Conservation (phyloP, 208 protist species). For the Acanthamoeba healyi region DNA sequence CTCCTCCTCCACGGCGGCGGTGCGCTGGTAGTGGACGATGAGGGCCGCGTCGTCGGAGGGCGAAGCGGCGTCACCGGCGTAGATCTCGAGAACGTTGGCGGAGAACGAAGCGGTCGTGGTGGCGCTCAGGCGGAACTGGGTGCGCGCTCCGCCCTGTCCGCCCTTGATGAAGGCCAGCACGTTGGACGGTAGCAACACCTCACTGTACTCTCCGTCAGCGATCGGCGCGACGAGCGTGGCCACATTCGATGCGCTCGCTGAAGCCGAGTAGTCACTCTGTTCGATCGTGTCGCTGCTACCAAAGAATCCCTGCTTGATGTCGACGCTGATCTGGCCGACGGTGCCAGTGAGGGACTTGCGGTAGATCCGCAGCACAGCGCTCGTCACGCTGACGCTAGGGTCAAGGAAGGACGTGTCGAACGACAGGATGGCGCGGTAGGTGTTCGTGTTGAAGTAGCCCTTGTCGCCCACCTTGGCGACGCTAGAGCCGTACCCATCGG, state of each 20-base stretch:
- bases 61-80: constrained; percentile 6
- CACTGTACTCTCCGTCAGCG: constrained; percentile 29
- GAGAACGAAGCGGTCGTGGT: constrained; percentile 14
- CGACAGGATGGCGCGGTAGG: constrained; percentile 40
- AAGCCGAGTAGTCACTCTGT: constrained; percentile 11
- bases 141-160: not conserved
- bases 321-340: not conserved
- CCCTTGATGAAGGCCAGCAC: not conserved
- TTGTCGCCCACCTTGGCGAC: constrained; percentile 41
- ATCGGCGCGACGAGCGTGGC: not conserved
- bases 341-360: constrained; percentile 37
- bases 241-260: not conserved
- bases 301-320: constrained; percentile 63
- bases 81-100: not conserved
- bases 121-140: constrained; percentile 44
- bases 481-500: constrained; percentile 28
- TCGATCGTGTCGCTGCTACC: not conserved
- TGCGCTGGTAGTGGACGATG: constrained; percentile 28
- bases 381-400: not conserved
- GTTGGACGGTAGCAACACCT: not conserved
- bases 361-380: constrained; percentile 25
- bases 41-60: not conserved
- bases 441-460: constrained; percentile 33
- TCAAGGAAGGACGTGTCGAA: constrained; percentile 47
- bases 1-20: not conserved